These are phyloP conservation scores for Metschnikowia henanensis DNA, from an alignment of 805 yeast genomes.

Conservation along the genomic window DNA sequence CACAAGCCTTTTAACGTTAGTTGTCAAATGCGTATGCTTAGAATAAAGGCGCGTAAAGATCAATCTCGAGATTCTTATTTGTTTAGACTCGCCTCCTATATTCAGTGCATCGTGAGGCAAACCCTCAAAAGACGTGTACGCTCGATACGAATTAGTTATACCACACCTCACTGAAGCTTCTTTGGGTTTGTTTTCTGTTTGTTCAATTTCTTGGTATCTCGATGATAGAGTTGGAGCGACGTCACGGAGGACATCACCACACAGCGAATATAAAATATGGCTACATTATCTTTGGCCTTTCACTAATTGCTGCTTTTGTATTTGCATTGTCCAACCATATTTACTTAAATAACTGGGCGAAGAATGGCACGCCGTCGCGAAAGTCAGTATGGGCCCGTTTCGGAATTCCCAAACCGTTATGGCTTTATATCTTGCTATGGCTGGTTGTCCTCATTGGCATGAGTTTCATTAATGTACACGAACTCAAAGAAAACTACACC, in stretches of 20 bases:
- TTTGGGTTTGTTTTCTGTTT: no score
- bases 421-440: conserved; percentile 38
- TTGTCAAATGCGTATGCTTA: no score
- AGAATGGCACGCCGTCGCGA: conserved; percentile 34
- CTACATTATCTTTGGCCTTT: conserved; percentile 44
- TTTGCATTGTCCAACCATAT: conserved; percentile 33
- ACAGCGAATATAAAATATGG: conserved; percentile 62
- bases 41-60: no score
- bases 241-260: conserved; percentile 56
- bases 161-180: no score
- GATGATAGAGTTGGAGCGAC: conserved; percentile 13
- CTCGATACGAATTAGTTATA: neutral
- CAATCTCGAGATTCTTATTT: no score
- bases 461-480: conserved; percentile 32
- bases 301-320: conserved; percentile 39
- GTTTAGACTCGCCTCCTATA: no score
- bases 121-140: neutral
- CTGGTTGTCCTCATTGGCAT: conserved; percentile 27
- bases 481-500: conserved; percentile 29
- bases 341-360: conserved; percentile 36
- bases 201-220: neutral
- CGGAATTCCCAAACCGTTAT: conserved; percentile 29
- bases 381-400: conserved; percentile 24
- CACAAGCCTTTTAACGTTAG: no score
- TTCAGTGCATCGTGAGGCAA: no score